phyloP scores from a whole-genome alignment of 192 early-diverging fungal species.

The Podila verticillata region DNA sequence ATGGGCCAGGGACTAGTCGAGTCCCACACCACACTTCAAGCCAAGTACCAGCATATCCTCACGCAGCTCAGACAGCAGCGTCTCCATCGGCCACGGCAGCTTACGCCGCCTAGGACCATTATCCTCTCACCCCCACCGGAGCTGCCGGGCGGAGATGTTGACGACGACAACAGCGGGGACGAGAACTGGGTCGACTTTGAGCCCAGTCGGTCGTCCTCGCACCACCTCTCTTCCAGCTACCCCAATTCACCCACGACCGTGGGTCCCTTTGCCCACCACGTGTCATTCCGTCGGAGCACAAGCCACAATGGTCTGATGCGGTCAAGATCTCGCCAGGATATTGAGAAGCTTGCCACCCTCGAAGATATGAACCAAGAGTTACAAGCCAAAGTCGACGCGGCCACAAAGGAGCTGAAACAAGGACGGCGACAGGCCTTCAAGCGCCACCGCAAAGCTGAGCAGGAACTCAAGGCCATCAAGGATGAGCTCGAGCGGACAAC shows the following conservation, averaged over 20 bases:
- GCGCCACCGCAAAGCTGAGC: constrained; percentile 28
- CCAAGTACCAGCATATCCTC: constrained; percentile 26
- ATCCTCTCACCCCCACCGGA: constrained; percentile 32
- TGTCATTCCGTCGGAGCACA: constrained; percentile 19
- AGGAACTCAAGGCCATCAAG: constrained; percentile 38
- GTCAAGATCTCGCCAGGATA: constrained; percentile 34
- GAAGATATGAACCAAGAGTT: constrained; percentile 33
- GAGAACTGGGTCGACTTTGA: constrained; percentile 53
- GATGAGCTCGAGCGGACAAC: constrained; percentile 31
- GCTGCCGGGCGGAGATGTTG: neutral
- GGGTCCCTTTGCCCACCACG: constrained; percentile 7
- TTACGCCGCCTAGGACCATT: constrained; percentile 32
- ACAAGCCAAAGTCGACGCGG: constrained; percentile 32
- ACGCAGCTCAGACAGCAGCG: constrained; percentile 41
- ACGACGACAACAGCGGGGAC: constrained; percentile 14
- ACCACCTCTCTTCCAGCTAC: neutral
- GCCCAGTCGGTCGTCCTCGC: constrained; percentile 7
- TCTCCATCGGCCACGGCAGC: constrained; percentile 24
- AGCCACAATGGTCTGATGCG: constrained; percentile 13
- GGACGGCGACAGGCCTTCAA: constrained; percentile 42
- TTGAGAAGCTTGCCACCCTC: constrained; percentile 33
- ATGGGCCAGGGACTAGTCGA: constrained; percentile 37
- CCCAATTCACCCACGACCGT: constrained; percentile 4
- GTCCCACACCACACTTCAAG: constrained; percentile 18
- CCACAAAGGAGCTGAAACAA: constrained; percentile 45